Evolutionary conservation across 495 filamentous ascomycete genomes (phyloP).

Genomic region (Penicillium mononematosum): DNA sequence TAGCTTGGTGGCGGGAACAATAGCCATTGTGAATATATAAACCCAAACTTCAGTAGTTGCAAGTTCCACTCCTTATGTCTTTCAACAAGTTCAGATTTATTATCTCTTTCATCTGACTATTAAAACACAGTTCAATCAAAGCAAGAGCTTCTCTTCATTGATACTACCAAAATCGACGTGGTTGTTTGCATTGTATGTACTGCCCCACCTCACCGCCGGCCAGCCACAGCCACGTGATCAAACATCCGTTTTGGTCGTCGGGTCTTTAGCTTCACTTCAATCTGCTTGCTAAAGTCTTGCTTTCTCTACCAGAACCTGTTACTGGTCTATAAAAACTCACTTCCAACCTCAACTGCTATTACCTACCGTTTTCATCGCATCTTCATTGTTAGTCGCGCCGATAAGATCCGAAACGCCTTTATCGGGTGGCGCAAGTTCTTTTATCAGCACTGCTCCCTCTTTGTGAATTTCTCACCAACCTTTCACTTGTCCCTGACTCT

Average conservation of each 20-base stretch:
- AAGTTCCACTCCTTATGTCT: not conserved
- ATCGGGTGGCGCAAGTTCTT: conserved; percentile 17
- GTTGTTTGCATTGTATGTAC: not conserved
- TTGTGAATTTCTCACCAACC: conserved; percentile 5
- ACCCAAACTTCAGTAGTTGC: not conserved
- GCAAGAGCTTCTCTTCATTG: not conserved
- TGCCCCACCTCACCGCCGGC: conserved; percentile 6
- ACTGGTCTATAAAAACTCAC: not conserved
- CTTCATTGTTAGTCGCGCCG: not conserved
- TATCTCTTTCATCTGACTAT: not conserved
- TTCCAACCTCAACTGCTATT: not conserved
- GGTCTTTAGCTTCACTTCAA: conserved; percentile 9
- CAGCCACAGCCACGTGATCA: conserved; percentile 4
- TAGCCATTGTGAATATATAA: not conserved
- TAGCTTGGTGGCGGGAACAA: not conserved
- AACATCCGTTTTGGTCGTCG: conserved; percentile 5
- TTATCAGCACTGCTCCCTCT: conserved; percentile 9
- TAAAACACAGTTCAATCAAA: not conserved
- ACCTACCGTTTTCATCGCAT: not conserved
- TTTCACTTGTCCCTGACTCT: not conserved
- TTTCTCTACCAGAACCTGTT: not conserved
- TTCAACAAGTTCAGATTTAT: not conserved
- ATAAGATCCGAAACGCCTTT: conserved; percentile 10
- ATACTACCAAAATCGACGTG: not conserved
- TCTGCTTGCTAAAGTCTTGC: conserved; percentile 1